A percentile compares a stretch with the other conserved stretches of the same genome.
Conservation (phyloP, 2,329 filamentous ascomycete species). For the Penicillium glabrum region DNA sequence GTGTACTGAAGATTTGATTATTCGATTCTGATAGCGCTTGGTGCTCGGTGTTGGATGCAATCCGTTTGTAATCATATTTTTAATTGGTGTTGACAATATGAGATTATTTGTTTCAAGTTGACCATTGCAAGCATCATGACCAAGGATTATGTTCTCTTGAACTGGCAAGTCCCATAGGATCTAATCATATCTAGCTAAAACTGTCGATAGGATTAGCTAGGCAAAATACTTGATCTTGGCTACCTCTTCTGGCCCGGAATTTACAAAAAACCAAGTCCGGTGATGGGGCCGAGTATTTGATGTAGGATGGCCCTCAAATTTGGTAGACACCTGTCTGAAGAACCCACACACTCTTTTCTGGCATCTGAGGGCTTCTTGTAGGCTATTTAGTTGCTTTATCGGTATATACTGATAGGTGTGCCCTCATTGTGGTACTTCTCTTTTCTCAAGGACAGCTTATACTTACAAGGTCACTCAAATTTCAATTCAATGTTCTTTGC, state of each 20-base stretch:
- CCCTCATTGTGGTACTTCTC: no score
- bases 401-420: no score
- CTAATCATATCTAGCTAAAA: neutral
- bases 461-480: no score
- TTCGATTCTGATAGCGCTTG: neutral
- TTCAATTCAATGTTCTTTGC: no score
- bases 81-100: neutral
- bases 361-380: no score
- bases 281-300: no score
- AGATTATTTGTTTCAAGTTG: neutral
- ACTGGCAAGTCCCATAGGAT: neutral
- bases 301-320: no score
- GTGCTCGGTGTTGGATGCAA: neutral
- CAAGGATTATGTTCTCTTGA: neutral
- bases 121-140: neutral
- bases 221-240: neutral
- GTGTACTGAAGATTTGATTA: neutral
- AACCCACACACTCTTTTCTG: no score
- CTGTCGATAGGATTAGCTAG: neutral
- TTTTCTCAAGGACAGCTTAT: no score
- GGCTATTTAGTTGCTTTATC: no score
- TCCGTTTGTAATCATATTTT: neutral
- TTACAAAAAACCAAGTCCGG: no score
- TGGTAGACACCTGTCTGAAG: no score
- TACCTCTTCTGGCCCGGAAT: neutral